These are phyloP conservation scores for Eucalyptus erythrocorys DNA, from an alignment of 345 rosid species.

Conservation along the genomic window DNA sequence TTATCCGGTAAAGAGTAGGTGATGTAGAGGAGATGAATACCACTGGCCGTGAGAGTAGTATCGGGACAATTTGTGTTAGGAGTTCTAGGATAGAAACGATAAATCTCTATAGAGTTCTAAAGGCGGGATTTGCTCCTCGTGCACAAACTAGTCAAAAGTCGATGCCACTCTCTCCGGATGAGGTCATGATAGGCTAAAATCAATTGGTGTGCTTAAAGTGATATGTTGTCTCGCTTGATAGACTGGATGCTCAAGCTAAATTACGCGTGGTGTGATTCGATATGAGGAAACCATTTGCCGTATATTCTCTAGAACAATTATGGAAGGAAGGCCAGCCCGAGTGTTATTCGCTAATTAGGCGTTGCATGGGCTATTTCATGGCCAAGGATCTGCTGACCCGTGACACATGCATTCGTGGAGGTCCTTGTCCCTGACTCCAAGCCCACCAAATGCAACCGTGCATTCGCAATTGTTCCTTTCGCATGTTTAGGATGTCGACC, in stretches of 20 bases:
- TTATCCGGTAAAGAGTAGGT: too few relatives aligned
- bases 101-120: neutral
- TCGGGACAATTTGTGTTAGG: accelerated
- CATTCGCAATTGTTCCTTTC: neutral
- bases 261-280: accelerated
- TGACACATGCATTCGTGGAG: neutral
- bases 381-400: neutral
- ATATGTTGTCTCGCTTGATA: accelerated
- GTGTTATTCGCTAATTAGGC: too few relatives aligned
- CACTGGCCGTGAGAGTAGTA: accelerated
- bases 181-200: too few relatives aligned
- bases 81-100: neutral
- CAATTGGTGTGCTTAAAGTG: neutral
- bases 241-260: neutral
- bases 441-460: neutral
- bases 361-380: too few relatives aligned
- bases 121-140: accelerated
- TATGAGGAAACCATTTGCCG: too few relatives aligned
- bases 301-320: neutral
- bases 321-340: neutral
- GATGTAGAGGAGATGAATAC: too few relatives aligned
- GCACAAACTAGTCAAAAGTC: neutral
- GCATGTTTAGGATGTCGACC: neutral
- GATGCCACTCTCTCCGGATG: too few relatives aligned
- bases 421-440: neutral